These are phyloP conservation scores for Penicillium nucicola DNA, from an alignment of 495 filamentous ascomycete species.

Conservation along the genomic window DNA sequence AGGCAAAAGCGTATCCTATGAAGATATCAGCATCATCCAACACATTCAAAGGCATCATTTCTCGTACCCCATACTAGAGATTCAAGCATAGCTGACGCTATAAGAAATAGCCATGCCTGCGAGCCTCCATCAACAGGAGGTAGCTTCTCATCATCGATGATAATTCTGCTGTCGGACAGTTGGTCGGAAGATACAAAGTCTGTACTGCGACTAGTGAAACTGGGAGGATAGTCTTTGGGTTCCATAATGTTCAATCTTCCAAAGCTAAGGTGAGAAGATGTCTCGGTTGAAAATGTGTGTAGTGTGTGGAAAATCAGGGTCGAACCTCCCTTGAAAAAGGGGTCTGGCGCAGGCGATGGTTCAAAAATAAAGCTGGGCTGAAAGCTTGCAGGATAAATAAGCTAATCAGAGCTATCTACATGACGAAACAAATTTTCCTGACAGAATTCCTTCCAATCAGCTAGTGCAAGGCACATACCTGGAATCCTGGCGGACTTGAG, in stretches of 20 bases:
- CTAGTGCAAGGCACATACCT: conserved; percentile 7
- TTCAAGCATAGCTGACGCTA: conserved; percentile 59
- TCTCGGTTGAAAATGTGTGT: not conserved
- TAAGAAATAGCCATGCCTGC: conserved; percentile 62
- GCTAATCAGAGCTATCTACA: conserved; percentile 1
- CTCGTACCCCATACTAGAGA: conserved; percentile 60
- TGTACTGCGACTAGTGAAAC: conserved; percentile 1
- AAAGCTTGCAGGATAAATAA: not conserved
- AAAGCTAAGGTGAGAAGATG: not conserved
- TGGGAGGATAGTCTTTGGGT: conserved; percentile 5
- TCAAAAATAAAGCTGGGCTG: not conserved
- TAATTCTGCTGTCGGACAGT: conserved; percentile 1
- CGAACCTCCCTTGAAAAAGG: not conserved
- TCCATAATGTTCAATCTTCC: not conserved
- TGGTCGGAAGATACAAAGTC: not conserved
- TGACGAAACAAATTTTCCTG: conserved; percentile 14
- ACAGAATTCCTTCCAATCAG: not conserved
- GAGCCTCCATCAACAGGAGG: conserved; percentile 58
- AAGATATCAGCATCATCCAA: not conserved
- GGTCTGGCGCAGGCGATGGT: not conserved
- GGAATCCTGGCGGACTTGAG: conserved; percentile 8
- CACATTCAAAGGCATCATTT: not conserved
- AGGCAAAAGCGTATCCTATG: conserved; percentile 61
- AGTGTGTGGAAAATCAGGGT: not conserved
- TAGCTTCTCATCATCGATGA: conserved; percentile 17